Evolutionary conservation across 768 basidiomycete species (phyloP), one percentile per base, ranked within the genome.

Genomic region (Ramaria sp.): DNA sequence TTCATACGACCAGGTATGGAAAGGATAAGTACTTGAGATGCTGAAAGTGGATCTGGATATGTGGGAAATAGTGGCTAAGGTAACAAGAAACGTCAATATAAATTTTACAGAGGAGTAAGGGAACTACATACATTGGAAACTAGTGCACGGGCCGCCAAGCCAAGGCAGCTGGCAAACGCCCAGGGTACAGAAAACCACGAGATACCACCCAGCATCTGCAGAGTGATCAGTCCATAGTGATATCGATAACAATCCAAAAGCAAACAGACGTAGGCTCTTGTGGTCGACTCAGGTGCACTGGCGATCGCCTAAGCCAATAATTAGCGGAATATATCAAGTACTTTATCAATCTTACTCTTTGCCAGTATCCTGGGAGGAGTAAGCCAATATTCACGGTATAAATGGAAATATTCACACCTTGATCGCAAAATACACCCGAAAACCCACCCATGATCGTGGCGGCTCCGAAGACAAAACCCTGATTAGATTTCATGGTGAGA

Each of bases 181-280:
- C 76, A 78, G 12, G 78, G 78, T n/a, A 78, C 74, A 4, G 76
- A 73, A 52, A 78, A 77, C 80, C 80, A 81, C 1, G 79, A 79
- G 33, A 81, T 63, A 5, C 79, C 80, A 3, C 81, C 80, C 31
- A 81, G 69, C 72, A 81, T 78, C 74, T 78, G 60, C 17, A 48
- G 59, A 7, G 53, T 11, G 41, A 34, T 54, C 19, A 43, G 31
- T 38, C 6, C 33, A 22, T 10, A 33, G 22, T 11, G 19, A 6
- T 9, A 38, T 24, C 37, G 3, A 38, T 19, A 34, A 17, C 33
- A 30, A 11, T 1, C 1, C 22, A 17, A 31, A 17, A n/a, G 7
- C n/a, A 33, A 49, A 65, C 73, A 54, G 30, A 76, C 75, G 61
- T 79, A 79, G 17, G 78, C 77, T 58, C 73, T 77, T 0, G 78